Evolutionary conservation across 1,139 yeast species (phyloP).

Genomic region (Arxiozyma bovina): DNA sequence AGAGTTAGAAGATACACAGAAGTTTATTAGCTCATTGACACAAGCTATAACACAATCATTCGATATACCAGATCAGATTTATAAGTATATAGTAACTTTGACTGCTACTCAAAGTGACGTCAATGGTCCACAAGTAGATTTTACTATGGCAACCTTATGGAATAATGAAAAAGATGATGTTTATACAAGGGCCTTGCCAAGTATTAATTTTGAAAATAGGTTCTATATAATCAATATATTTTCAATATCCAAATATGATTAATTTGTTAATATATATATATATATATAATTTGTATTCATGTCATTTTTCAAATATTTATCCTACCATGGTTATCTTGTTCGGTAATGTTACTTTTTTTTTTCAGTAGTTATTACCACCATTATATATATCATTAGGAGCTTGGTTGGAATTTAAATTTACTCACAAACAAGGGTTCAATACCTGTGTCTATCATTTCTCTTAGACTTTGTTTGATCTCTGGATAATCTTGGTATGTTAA

Average conservation of each 20-base stretch:
- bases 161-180: slow-evolving; percentile 2
- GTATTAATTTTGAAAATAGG: not conserved
- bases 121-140: not conserved
- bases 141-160: slow-evolving; percentile 2
- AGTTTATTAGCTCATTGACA: not conserved
- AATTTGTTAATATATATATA: not conserved
- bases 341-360: not conserved
- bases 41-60: not conserved
- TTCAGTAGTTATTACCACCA: not conserved
- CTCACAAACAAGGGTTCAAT: slow-evolving; percentile 6
- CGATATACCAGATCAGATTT: not conserved
- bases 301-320: too few species aligned
- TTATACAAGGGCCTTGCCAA: not conserved
- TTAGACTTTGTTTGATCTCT: slow-evolving; percentile 7
- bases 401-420: not conserved
- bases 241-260: not conserved
- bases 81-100: slow-evolving; percentile 1
- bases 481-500: slow-evolving; percentile 12
- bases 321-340: too few species aligned
- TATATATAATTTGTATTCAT: not conserved
- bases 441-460: slow-evolving; percentile 5
- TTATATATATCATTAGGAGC: not conserved
- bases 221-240: not conserved
- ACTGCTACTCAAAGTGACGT: not conserved
- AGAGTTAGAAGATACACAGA: not conserved